Percentiles rank a stretch among this genome's conserved stretches.
Evolutionary conservation across 2,329 filamentous ascomycete species (phyloP).

Genomic region (Penicillium sp.): DNA sequence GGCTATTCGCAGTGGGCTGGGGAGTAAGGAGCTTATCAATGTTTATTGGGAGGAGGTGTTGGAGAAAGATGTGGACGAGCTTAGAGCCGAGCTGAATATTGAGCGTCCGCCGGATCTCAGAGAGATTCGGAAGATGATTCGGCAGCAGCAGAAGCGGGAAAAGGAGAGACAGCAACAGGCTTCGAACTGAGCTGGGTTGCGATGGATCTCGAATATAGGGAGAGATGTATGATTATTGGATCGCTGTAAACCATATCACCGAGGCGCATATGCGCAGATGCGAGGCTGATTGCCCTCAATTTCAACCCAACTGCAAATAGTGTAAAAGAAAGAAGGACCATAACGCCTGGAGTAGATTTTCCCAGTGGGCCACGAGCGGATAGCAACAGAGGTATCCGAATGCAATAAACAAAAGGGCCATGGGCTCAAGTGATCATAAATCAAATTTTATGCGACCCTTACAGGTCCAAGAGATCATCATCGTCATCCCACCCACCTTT

Average conservation of each 20-base stretch:
- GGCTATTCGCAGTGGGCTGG: slow-evolving; percentile 80
- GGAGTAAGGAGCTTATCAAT: slow-evolving; percentile 80
- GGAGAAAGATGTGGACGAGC: slow-evolving; percentile 73
- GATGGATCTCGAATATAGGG: background rate
- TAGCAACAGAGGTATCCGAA: slow-evolving; percentile 3
- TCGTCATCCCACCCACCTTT: slow-evolving; percentile 85
- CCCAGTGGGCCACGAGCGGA: background rate
- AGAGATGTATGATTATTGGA: slow-evolving; percentile 21
- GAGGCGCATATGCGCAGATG: slow-evolving; percentile 2
- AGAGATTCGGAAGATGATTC: slow-evolving; percentile 68
- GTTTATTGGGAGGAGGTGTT: slow-evolving; percentile 97
- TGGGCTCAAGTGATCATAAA: background rate
- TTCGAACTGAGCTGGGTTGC: slow-evolving; percentile 6
- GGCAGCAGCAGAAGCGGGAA: slow-evolving; percentile 66
- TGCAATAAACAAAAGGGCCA: slow-evolving; percentile 1
- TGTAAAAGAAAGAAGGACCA: slow-evolving; percentile 9
- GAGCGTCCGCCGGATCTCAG: slow-evolving; percentile 86
- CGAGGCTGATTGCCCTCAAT: slow-evolving; percentile 1
- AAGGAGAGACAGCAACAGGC: slow-evolving; percentile 49
- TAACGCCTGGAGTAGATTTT: slow-evolving; percentile 18
- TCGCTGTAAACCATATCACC: slow-evolving; percentile 12
- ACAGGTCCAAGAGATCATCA: slow-evolving; percentile 49
- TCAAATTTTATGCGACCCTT: slow-evolving; percentile 14
- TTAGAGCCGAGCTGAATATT: slow-evolving; percentile 75
- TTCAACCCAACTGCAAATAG: slow-evolving; percentile 6